A percentile compares a stretch with the other conserved stretches of the same genome.
Conservation (phyloP, 2,329 filamentous ascomycete species). For the Pseudocercospora eumusae region DNA sequence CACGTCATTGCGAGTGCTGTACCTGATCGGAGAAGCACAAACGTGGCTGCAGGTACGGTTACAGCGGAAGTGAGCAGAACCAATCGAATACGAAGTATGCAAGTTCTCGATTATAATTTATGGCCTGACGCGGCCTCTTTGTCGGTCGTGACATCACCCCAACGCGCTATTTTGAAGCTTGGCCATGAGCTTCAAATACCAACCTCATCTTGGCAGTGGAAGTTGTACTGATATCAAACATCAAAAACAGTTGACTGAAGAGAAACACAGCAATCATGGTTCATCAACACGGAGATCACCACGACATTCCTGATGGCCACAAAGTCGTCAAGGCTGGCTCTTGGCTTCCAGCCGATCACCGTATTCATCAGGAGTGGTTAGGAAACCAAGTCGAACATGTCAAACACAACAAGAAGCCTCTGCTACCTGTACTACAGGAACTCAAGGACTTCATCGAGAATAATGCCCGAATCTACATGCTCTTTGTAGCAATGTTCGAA, state of each 20-base stretch:
- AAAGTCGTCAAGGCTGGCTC: slow-evolving; percentile 53
- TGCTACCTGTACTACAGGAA: slow-evolving; percentile 63
- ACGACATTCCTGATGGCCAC: slow-evolving; percentile 55
- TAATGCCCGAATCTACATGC: slow-evolving; percentile 64
- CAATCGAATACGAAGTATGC: background rate
- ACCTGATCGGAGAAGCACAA: background rate
- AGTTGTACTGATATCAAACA: background rate
- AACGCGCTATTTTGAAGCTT: slow-evolving; percentile 4
- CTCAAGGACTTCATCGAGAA: slow-evolving; percentile 67
- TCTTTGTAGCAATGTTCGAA: slow-evolving; percentile 63
- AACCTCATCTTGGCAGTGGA: slow-evolving; percentile 4
- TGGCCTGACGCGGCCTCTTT: slow-evolving; percentile 3
- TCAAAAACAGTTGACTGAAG: background rate
- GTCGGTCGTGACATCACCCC: slow-evolving; percentile 2
- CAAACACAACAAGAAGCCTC: slow-evolving; percentile 52
- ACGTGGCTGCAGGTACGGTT: slow-evolving; percentile 8
- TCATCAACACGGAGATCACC: slow-evolving; percentile 44
- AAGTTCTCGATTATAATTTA: background rate
- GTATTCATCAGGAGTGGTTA: slow-evolving; percentile 66
- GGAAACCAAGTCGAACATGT: slow-evolving; percentile 57
- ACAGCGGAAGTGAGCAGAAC: background rate
- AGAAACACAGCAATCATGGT: slow-evolving; percentile 28
- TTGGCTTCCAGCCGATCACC: slow-evolving; percentile 66
- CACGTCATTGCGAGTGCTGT: background rate
- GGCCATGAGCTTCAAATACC: background rate